Percentiles rank a stretch among this genome's conserved stretches.
Evolutionary conservation across 345 rosid genomes (phyloP).

Genomic region (Excoecaria agallocha): DNA sequence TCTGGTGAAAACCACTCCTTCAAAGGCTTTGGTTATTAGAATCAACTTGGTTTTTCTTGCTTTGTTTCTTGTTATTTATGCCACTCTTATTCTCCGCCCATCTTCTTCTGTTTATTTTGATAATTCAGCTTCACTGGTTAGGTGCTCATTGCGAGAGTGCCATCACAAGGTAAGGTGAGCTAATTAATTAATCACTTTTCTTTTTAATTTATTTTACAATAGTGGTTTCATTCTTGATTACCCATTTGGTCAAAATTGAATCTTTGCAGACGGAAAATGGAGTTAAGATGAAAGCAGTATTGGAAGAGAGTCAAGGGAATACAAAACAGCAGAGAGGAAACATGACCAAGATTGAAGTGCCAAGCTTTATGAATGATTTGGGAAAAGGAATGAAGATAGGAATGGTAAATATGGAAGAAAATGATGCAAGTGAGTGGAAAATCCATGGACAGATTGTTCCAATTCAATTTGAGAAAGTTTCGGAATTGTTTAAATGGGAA

Average conservation of each 20-base stretch:
- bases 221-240: background rate
- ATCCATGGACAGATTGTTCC: conserved; percentile 48
- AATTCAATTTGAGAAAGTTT: conserved; percentile 52
- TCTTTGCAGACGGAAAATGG: conserved; percentile 45
- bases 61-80: conserved; percentile 56
- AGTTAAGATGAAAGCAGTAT: conserved; percentile 58
- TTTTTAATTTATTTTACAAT: background rate
- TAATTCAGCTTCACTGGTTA: conserved; percentile 58
- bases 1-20: conserved; percentile 56
- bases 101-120: conserved; percentile 60
- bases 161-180: conserved; percentile 96
- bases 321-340: conserved; percentile 16
- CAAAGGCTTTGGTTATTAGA: conserved; percentile 58
- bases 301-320: conserved; percentile 32
- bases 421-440: conserved; percentile 60
- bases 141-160: conserved; percentile 75
- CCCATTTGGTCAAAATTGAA: conserved; percentile 14
- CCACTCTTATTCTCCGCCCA: conserved; percentile 56
- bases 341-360: conserved; percentile 55
- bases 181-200: background rate
- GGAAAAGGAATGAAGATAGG: conserved; percentile 64
- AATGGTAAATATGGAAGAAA: conserved; percentile 73
- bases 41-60: conserved; percentile 62
- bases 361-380: conserved; percentile 53
- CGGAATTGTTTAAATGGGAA: conserved; percentile 62